Evolutionary conservation across 1,139 yeast species (phyloP).

Genomic region (Lodderomyces parapsilosis): DNA sequence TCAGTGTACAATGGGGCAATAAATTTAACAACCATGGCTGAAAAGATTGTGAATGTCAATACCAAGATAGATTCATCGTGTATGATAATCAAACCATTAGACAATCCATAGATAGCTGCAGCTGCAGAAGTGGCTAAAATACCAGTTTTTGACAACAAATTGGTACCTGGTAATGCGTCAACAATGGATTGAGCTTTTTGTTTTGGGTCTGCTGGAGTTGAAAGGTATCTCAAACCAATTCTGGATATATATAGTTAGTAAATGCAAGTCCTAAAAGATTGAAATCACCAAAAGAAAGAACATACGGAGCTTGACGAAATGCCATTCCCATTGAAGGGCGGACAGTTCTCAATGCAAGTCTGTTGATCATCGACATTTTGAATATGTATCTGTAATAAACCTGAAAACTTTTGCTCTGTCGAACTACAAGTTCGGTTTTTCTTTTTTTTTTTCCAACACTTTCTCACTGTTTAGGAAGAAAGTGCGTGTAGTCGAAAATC

Average conservation of each 20-base stretch:
- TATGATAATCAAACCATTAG: slow-evolving; percentile 87
- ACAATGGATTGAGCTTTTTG: slow-evolving; percentile 87
- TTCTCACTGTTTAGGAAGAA: background rate
- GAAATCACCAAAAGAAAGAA: slow-evolving; percentile 10
- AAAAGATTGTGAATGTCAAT: slow-evolving; percentile 74
- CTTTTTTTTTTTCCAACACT: slow-evolving; percentile 4
- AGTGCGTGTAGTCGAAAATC: slow-evolving; percentile 4
- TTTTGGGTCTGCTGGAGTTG: slow-evolving; percentile 69
- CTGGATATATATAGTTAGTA: slow-evolving; percentile 21
- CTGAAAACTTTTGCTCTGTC: slow-evolving; percentile 10
- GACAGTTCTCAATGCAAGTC: slow-evolving; percentile 46
- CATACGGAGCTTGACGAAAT: slow-evolving; percentile 49
- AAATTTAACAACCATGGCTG: slow-evolving; percentile 76
- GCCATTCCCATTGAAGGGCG: slow-evolving; percentile 40
- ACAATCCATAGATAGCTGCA: slow-evolving; percentile 89
- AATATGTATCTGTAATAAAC: slow-evolving; percentile 8
- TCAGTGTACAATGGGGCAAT: slow-evolving; percentile 93
- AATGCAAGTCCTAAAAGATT: background rate
- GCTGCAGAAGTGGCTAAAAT: slow-evolving; percentile 93
- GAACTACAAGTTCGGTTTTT: too few relatives aligned
- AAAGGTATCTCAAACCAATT: slow-evolving; percentile 63
- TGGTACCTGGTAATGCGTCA: slow-evolving; percentile 92
- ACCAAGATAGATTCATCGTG: slow-evolving; percentile 92
- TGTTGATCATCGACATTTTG: slow-evolving; percentile 46
- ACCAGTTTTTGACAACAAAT: slow-evolving; percentile 87